Conservation (phyloP, 352 stramenopile genomes). For the Globisporangium paroecandrum region DNA sequence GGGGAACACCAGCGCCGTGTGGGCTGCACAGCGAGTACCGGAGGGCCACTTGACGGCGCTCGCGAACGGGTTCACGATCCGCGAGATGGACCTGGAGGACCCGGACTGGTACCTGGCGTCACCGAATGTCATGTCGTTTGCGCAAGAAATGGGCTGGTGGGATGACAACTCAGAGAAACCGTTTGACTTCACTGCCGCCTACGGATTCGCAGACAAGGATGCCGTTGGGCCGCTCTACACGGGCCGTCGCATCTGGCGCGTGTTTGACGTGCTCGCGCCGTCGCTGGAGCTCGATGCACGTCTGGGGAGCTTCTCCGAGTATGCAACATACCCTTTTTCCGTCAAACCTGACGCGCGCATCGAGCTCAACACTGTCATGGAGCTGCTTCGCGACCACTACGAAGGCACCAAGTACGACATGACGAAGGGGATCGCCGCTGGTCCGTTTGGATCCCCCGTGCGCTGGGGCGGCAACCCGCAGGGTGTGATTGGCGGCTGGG, state of each 20-base stretch:
- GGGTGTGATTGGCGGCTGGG: slow-evolving; percentile 67
- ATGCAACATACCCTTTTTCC: slow-evolving; percentile 67
- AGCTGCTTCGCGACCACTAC: slow-evolving; percentile 88
- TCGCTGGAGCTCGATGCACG: slow-evolving; percentile 52
- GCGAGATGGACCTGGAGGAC: slow-evolving; percentile 66
- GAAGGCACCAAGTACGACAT: slow-evolving; percentile 88
- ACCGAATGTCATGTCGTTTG: slow-evolving; percentile 66
- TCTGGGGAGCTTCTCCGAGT: slow-evolving; percentile 31
- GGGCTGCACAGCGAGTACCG: slow-evolving; percentile 85
- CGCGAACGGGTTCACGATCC: slow-evolving; percentile 90
- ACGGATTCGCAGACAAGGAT: slow-evolving; percentile 35
- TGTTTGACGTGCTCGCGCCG: slow-evolving; percentile 58
- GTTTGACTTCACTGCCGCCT: slow-evolving; percentile 46
- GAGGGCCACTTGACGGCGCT: slow-evolving; percentile 80
- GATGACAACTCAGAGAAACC: slow-evolving; percentile 20
- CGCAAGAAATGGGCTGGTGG: slow-evolving; percentile 71
- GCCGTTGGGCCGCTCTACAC: slow-evolving; percentile 39
- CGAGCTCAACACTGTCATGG: slow-evolving; percentile 65
- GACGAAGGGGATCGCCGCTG: slow-evolving; percentile 77
- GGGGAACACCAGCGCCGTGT: slow-evolving; percentile 77
- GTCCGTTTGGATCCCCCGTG: slow-evolving; percentile 89
- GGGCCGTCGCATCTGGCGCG: slow-evolving; percentile 74
- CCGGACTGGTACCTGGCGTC: slow-evolving; percentile 76
- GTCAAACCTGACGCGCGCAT: slow-evolving; percentile 56
- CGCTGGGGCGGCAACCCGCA: slow-evolving; percentile 62